Evolutionary conservation across 2,329 filamentous ascomycete genomes (phyloP), one percentile per base, ranked within the genome.

Genomic region (Coniochaeta pulveracea): DNA sequence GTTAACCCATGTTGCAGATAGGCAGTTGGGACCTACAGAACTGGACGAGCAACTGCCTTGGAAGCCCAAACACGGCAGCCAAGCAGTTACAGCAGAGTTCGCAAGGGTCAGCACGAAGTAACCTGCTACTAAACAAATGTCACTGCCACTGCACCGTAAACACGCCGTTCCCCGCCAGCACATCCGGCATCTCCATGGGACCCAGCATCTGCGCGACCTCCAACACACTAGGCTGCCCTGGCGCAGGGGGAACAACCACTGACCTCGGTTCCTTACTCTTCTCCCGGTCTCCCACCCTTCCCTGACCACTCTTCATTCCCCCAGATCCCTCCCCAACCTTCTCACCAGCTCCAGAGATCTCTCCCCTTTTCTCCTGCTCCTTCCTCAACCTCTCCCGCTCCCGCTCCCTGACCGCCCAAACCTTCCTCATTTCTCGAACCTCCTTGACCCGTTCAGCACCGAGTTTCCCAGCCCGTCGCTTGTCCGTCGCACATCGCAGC

Each of bases 401-500:
- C 17, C 11, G 10, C 6, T 17, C 19, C 8, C 15, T 5, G 8
- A 12, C 28, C 6, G 22, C 7, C 28, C 28, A 31, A 10, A 12
- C 19, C 18, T 21, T 31, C 28, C 28, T 31, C 17, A 19, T 19
- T 19, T 31, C 28, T n/a, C 28, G 17, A 11, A 21, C 19, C 16
- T 31, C 28, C 28, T 10, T 31, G 18, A 31, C 22, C 10, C 28
- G 18, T 3, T 31, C 28, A 6, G 18, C 15, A 12, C 28, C 28
- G 10, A 31, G 28, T 14, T 22, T 31, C 3, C 28, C 28, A 19
- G 14, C 48, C 35, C 57, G 48, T 24, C 57, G 55, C 36, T 60
- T 55, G 40, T 66, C 63, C 2, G 56, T 58, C 6, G 61, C 56
- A 39, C 60, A 60, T 6, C 62, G 56, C 10, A 67, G 50, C 23